Evolutionary conservation across 129 eudicot genomes (phyloP), one percentile per base, ranked within the genome.

Genomic region (Arctium lappa): DNA sequence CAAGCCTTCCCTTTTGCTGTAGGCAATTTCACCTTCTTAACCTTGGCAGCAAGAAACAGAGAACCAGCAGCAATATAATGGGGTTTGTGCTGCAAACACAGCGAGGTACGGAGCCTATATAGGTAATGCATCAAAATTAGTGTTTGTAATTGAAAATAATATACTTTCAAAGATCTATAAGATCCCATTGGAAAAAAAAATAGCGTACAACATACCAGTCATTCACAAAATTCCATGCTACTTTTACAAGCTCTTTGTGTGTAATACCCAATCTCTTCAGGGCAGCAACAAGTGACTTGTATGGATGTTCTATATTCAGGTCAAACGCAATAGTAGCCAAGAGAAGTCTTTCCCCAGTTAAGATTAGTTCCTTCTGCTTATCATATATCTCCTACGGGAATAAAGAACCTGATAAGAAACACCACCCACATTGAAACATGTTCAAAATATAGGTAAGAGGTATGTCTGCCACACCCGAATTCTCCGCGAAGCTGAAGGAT

Each of bases 71-170:
- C 97, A 48, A 93, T 88, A 80, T 88, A 91, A 79, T 88, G 89
- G 69, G 97, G 97, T 76, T 86, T 93, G 88, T 89, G 91, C 84
- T 93, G 95, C 92, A 93, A 89, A 88, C 97, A 93, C 72, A 93
- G 48, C 53, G 95, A 87, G 62, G 92, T 91, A 8, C 79, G 87
- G 48, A 90, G 88, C 92, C 97, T 93, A 74, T 74, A 48, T 60
- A 82, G 39, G 37, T 74, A 76, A 81, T 22, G 16, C 69, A 72
- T 53, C 5, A 37, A 74, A 77, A 63, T 78, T 5, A 31, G 72
- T 63, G 39, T 65, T 5, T 78, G 13, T 29, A 39, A 1, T 31
- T 27, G 29, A n/a, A 13, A 2, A 37, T 1, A 16, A 63, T 63
- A 78, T 6, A 38, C 30, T n/a, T 39, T 1, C 27, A 8, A 12